These are phyloP conservation scores for Ilex asprella DNA, from an alignment of 257 asterid genomes.

Conservation along the genomic window DNA sequence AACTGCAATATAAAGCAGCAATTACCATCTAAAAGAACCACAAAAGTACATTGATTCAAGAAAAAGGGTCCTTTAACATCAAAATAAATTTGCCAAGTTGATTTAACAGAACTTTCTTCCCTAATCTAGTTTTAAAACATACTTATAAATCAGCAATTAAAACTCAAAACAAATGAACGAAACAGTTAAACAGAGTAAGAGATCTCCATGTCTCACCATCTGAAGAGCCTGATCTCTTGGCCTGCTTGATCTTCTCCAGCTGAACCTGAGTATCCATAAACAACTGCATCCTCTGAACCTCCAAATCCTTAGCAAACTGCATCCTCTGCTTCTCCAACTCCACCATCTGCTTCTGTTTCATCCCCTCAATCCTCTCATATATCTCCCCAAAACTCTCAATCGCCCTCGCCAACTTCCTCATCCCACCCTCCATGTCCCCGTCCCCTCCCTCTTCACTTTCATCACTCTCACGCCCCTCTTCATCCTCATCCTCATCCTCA, in stretches of 20 bases:
- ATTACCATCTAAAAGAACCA: too few species aligned
- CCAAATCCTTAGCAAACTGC: slow-evolving; percentile 79
- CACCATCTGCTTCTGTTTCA: slow-evolving; percentile 80
- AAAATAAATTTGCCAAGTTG: too few species aligned
- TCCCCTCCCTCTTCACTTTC: slow-evolving; percentile 22
- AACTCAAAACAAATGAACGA: too few species aligned
- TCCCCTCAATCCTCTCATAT: slow-evolving; percentile 67
- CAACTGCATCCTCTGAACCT: slow-evolving; percentile 78
- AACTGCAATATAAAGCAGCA: too few species aligned
- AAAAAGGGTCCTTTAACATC: too few species aligned
- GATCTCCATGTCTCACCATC: slow-evolving; percentile 40
- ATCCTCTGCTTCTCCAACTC: slow-evolving; percentile 87
- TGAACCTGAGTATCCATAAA: slow-evolving; percentile 69
- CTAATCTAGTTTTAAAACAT: background rate
- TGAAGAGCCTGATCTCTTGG: slow-evolving; percentile 42
- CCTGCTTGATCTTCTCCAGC: slow-evolving; percentile 52
- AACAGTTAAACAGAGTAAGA: background rate
- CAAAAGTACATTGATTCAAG: too few species aligned
- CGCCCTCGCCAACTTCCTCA: slow-evolving; percentile 62
- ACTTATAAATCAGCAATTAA: background rate
- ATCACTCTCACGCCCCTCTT: slow-evolving; percentile 22
- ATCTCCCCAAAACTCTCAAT: slow-evolving; percentile 67
- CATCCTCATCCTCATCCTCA: slow-evolving; percentile 33
- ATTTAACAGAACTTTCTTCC: too few species aligned
- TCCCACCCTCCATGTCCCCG: slow-evolving; percentile 35